A percentile compares a stretch with the other conserved stretches of the same genome.
Evolutionary conservation across 345 rosid species (phyloP).

Genomic region (Odontarrhena argentea): DNA sequence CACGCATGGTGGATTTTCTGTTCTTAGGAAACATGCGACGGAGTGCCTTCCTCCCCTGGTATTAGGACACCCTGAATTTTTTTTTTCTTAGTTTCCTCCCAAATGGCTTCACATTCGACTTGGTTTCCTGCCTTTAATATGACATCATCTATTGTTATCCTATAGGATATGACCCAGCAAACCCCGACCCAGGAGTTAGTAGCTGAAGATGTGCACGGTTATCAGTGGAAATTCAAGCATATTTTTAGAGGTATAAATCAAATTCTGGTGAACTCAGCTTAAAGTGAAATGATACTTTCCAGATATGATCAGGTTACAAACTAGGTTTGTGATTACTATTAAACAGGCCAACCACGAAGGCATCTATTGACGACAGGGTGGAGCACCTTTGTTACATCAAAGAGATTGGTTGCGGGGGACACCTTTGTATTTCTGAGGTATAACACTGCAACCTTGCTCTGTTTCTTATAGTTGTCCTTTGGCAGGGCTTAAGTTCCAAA

Average conservation of each 20-base stretch:
- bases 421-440: slow-evolving; percentile 89
- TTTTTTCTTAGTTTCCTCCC: neutral
- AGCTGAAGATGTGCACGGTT: slow-evolving; percentile 91
- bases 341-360: slow-evolving; percentile 88
- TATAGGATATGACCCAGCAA: slow-evolving; percentile 83
- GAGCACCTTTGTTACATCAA: slow-evolving; percentile 93
- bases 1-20: slow-evolving; percentile 97
- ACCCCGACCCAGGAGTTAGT: slow-evolving; percentile 91
- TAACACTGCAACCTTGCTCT: slow-evolving; percentile 11
- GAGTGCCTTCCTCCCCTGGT: slow-evolving; percentile 98
- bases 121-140: slow-evolving; percentile 20
- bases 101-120: slow-evolving; percentile 14
- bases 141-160: slow-evolving; percentile 30
- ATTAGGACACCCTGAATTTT: slow-evolving; percentile 2
- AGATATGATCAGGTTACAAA: neutral
- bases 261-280: slow-evolving; percentile 1
- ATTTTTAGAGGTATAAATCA: slow-evolving; percentile 71
- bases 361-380: slow-evolving; percentile 95
- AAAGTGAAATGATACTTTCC: neutral
- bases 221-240: slow-evolving; percentile 94
- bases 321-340: slow-evolving; percentile 15
- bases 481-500: slow-evolving; percentile 9
- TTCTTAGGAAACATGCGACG: slow-evolving; percentile 81
- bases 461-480: slow-evolving; percentile 12
- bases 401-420: slow-evolving; percentile 87